Base-by-base conservation (phyloP, 306 rosid genomes). In the Prunus mongolica region DNA sequence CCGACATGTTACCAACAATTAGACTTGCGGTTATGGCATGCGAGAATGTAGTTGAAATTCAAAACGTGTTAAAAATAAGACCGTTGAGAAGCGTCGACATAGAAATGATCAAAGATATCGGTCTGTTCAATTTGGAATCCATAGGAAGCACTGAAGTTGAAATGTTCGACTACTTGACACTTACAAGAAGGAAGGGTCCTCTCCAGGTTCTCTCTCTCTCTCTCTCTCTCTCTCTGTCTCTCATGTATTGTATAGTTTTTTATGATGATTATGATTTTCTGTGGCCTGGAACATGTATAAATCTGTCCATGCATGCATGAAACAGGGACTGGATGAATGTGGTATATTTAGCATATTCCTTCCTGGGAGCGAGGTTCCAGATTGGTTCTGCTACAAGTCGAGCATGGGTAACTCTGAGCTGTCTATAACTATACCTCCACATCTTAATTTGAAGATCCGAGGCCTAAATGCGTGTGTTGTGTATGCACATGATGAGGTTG, bases 1-100 rank as follows among this genome's bases (percentile, higher is more conserved):
- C 65, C 0, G 2, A 24, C 32, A 2, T 22, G 16, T 24, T 12
- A 60, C 25, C 18, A 6, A 28, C 6, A 32, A 32, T 15, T 41
- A 19, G 16, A 2, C 1, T 0, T 0, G 3, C 1, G n/a, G 5
- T 0, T 28, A 12, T 3, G 1, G 44, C 0, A 1, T 62, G 2
- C 15, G 1, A 0, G 19, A 12, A 25, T 1, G 11, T 60, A 60
- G 65, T 60, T 60, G 65, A 11, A 60, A 1, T 25, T 24, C 18
- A 60, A 25, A 24, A 2, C 34, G 10, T 24, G 65, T 12, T 60
- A 0, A 6, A 3, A 24, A 12, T 0, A 12, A 25, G 4, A 60
- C 19, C 65, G 1, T 0, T 60, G 8, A 60, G 65, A 60, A 25
- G 38, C 38, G 3, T 25, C 27, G 19, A 60, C 34, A 1, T 12